These are phyloP conservation scores for Claviceps sp. DNA, from an alignment of 2,329 filamentous ascomycete species.

Conservation along the genomic window DNA sequence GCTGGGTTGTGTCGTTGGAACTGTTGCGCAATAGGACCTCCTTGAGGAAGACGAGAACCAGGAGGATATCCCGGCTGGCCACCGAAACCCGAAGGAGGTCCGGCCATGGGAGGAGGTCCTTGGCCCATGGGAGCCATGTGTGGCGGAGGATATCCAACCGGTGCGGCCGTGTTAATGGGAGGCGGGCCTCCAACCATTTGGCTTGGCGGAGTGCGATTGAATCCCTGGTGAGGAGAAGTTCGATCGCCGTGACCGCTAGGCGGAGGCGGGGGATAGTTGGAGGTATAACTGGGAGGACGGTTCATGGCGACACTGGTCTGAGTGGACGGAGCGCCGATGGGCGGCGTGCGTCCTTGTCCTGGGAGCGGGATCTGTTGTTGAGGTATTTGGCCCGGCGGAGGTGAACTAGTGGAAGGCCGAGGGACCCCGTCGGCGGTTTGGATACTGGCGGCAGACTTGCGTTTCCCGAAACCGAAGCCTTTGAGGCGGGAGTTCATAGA, in stretches of 20 bases:
- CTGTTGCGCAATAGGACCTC: slow-evolving; percentile 27
- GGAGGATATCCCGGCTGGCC: slow-evolving; percentile 34
- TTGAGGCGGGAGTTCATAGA: slow-evolving; percentile 70
- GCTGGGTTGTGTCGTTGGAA: slow-evolving; percentile 31
- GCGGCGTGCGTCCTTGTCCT: slow-evolving; percentile 18
- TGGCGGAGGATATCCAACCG: slow-evolving; percentile 44
- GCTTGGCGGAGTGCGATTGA: slow-evolving; percentile 40
- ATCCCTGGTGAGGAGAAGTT: slow-evolving; percentile 37
- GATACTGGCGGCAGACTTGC: slow-evolving; percentile 54
- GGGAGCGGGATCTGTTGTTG: slow-evolving; percentile 29
- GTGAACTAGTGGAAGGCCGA: slow-evolving; percentile 17
- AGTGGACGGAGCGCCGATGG: slow-evolving; percentile 28
- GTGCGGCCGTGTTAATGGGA: slow-evolving; percentile 52
- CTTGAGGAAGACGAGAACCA: slow-evolving; percentile 26
- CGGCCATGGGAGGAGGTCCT: slow-evolving; percentile 27
- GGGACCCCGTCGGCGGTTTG: slow-evolving; percentile 31
- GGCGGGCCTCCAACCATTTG: slow-evolving; percentile 52
- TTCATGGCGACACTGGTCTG: slow-evolving; percentile 45
- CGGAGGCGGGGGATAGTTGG: slow-evolving; percentile 37
- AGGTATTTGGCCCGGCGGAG: slow-evolving; percentile 31
- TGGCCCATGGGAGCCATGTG: slow-evolving; percentile 31
- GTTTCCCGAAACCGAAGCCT: slow-evolving; percentile 70
- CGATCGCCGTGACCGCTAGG: slow-evolving; percentile 33
- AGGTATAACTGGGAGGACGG: slow-evolving; percentile 50
- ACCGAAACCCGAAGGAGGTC: slow-evolving; percentile 29